Evolutionary conservation across 257 asterid genomes (phyloP), one percentile per base, ranked within the genome.

Genomic region (Craterostigma plantagineum): DNA sequence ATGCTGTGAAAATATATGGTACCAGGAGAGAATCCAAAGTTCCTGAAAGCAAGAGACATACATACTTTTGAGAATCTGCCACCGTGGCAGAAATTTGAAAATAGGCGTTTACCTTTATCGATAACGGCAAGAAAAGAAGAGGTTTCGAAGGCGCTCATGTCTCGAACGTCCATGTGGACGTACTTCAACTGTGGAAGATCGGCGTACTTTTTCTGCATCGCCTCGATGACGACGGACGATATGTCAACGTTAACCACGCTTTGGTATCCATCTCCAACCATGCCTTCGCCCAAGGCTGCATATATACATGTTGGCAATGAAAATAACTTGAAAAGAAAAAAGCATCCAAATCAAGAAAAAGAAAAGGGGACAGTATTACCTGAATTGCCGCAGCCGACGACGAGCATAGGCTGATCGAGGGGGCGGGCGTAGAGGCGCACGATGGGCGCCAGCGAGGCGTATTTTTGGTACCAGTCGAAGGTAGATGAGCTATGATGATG

Each of bases 381-480:
- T 35, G 93, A 76, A 63, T 76, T 76, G 13, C 93, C 93, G 35
- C 84, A 68, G 46, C 91, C 85, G 50, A 73, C 77, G 60, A 66
- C 69, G 65, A 76, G 90, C 48, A 73, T 43, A 8, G 69, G 84
- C 42, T 63, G 72, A 52, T 57, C 63, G 38, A 11, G 61, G 43
- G 37, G 69, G 36, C 69, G 90, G 43, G 68, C 16, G 62, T 72
- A 79, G 59, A 67, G 77, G 64, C 66, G 77, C 57, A 79, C 55
- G 43, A 79, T 78, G 11, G 92, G 79, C 41, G 79, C 67, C 52
- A 72, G 68, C 48, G 78, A 57, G 14, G 63, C 48, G 66, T 79
- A 79, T 4, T 68, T 76, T 46, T 79, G 93, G 70, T 79, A 79
- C 93, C 93, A 79, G 55, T 79, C 93, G 55, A 72, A 72, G 57